A percentile compares a stretch with the other conserved stretches of the same genome.
These are phyloP conservation scores for Penicillium tannophilum DNA, from an alignment of 495 filamentous ascomycete genomes.

Conservation along the genomic window DNA sequence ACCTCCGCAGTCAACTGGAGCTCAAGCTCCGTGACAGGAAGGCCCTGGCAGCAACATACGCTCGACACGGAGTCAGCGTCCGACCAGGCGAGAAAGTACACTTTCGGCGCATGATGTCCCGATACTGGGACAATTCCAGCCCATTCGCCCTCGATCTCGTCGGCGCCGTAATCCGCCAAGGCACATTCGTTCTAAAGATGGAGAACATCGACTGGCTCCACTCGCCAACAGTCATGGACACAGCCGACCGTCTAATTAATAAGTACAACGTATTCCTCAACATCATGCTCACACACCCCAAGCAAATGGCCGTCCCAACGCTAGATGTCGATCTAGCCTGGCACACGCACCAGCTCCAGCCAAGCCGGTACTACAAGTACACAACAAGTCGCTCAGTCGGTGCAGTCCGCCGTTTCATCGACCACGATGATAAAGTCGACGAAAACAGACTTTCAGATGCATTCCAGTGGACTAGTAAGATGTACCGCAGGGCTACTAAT, in stretches of 20 bases:
- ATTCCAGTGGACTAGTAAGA: conserved; percentile 75
- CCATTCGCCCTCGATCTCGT: conserved; percentile 73
- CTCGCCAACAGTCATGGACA: conserved; percentile 61
- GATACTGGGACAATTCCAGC: conserved; percentile 78
- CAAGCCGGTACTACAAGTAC: conserved; percentile 60
- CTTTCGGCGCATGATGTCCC: conserved; percentile 72
- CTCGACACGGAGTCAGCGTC: background rate
- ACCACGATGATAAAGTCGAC: conserved; percentile 87
- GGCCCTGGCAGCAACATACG: conserved; percentile 8
- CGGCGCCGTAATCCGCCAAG: conserved; percentile 77
- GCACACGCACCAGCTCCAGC: conserved; percentile 65
- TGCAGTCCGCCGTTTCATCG: conserved; percentile 54
- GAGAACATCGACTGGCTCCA: conserved; percentile 74
- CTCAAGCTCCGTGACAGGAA: conserved; percentile 17
- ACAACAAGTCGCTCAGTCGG: conserved; percentile 21
- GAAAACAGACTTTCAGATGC: conserved; percentile 59
- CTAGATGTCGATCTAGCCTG: conserved; percentile 84
- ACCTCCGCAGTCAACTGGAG: conserved; percentile 19
- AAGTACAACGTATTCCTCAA: conserved; percentile 72
- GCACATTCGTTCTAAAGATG: conserved; percentile 82
- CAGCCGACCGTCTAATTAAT: conserved; percentile 63
- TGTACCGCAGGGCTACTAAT: conserved; percentile 61
- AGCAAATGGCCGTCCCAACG: conserved; percentile 69
- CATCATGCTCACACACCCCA: conserved; percentile 60
- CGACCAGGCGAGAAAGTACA: conserved; percentile 42